Conservation (phyloP, 345 rosid genomes). For the Eucalyptus sp. region DNA sequence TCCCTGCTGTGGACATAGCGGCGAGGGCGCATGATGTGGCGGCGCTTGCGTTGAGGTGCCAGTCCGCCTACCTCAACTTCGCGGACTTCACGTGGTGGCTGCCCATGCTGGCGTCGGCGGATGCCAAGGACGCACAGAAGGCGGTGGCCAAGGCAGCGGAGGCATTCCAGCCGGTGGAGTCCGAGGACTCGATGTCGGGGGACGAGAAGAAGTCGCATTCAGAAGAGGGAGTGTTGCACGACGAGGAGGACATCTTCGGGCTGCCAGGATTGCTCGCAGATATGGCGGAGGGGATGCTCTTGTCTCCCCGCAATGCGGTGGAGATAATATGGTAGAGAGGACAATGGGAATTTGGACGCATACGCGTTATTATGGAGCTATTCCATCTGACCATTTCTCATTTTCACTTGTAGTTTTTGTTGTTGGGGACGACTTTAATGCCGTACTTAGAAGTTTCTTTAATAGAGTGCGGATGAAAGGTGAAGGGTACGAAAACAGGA, state of each 20-base stretch:
- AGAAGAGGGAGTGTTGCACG: slow-evolving; percentile 19
- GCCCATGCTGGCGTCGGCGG: slow-evolving; percentile 43
- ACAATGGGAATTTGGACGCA: slow-evolving; percentile 17
- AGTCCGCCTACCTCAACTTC: slow-evolving; percentile 70
- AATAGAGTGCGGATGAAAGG: neutral
- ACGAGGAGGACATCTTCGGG: slow-evolving; percentile 16
- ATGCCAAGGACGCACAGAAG: slow-evolving; percentile 55
- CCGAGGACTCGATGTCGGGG: neutral
- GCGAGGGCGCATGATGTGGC: slow-evolving; percentile 92
- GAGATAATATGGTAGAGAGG: neutral
- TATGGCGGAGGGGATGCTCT: slow-evolving; percentile 76
- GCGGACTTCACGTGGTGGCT: slow-evolving; percentile 75
- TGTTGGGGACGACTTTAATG: neutral
- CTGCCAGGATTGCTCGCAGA: slow-evolving; percentile 36
- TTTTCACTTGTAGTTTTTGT: neutral
- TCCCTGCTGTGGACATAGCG: slow-evolving; percentile 67
- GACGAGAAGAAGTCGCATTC: slow-evolving; percentile 30
- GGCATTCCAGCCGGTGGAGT: slow-evolving; percentile 18
- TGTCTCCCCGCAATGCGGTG: slow-evolving; percentile 53
- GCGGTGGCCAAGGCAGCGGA: slow-evolving; percentile 56
- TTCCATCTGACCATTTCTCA: neutral
- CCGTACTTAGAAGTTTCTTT: neutral
- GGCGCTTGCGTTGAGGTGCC: slow-evolving; percentile 52
- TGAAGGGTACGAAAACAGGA: neutral
- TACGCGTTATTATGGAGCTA: slow-evolving; percentile 53